Evolutionary conservation across 768 basidiomycete genomes (phyloP).

Genomic region (Russula foetens): DNA sequence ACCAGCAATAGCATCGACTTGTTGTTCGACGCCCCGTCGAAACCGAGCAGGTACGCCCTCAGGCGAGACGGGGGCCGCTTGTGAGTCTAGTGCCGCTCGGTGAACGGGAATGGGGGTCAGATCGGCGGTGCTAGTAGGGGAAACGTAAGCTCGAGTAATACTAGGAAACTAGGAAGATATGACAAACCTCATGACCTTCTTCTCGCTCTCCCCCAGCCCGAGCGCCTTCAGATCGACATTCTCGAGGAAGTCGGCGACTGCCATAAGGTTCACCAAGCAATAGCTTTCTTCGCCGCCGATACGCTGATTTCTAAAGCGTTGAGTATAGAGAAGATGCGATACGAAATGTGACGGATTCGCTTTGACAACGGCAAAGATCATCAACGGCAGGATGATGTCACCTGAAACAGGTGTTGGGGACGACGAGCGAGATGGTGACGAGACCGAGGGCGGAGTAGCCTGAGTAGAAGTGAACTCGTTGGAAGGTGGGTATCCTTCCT

Average conservation of each 20-base stretch:
- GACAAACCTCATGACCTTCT: conserved; percentile 47
- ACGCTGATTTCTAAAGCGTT: conserved; percentile 49
- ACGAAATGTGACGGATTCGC: conserved; percentile 80
- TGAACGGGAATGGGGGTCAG: conserved; percentile 73
- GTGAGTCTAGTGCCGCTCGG: conserved; percentile 39
- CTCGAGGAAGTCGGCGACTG: conserved; percentile 92
- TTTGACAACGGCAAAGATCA: conserved; percentile 92
- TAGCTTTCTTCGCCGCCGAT: conserved; percentile 82
- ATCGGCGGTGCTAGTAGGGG: conserved; percentile 53
- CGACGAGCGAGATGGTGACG: conserved; percentile 19
- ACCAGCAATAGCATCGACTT: conserved; percentile 71
- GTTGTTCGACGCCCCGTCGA: conserved; percentile 71
- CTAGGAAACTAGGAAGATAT: background rate
- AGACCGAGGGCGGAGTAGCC: conserved; percentile 7
- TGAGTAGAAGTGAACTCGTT: background rate
- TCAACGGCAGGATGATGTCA: conserved; percentile 84
- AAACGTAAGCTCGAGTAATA: background rate
- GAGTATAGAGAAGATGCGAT: conserved; percentile 57
- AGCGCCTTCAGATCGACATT: conserved; percentile 80
- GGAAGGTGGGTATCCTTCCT: background rate
- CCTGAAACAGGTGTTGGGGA: conserved; percentile 58
- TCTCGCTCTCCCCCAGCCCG: conserved; percentile 52
- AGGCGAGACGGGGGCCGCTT: conserved; percentile 35
- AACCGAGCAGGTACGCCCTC: conserved; percentile 47
- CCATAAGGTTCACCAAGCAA: conserved; percentile 90